Conservation (phyloP, 306 rosid species). For the Quercus glauca region DNA sequence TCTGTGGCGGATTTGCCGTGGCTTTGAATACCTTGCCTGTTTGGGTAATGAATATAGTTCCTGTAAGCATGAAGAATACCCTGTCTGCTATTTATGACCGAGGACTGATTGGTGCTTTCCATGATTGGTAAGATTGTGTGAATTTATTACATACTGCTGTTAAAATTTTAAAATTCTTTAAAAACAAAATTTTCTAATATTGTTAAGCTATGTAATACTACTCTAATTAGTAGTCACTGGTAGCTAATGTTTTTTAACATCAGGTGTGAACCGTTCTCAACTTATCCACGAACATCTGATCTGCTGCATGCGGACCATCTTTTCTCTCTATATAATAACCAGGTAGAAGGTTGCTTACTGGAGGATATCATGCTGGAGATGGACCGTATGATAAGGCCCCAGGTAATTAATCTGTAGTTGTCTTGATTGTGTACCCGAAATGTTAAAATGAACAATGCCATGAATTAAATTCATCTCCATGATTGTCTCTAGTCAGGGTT, state of each 20-base stretch:
- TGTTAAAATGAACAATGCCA: constrained; percentile 1
- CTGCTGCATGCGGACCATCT: constrained; percentile 75
- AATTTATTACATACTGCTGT: not conserved
- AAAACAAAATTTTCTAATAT: not conserved
- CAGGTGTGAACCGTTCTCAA: constrained; percentile 96
- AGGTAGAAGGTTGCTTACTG: constrained; percentile 56
- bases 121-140: constrained; percentile 66
- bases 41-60: constrained; percentile 93
- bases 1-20: constrained; percentile 75
- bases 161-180: not conserved
- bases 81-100: constrained; percentile 78
- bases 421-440: not conserved
- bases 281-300: constrained; percentile 89
- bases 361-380: constrained; percentile 94
- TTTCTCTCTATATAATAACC: constrained; percentile 64
- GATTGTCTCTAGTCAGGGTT: not conserved
- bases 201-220: not conserved
- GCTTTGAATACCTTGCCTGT: constrained; percentile 58
- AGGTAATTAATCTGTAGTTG: constrained; percentile 42
- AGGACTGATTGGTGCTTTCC: constrained; percentile 76
- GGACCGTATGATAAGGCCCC: constrained; percentile 82
- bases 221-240: not conserved
- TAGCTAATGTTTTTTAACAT: constrained; percentile 29
- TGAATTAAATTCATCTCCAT: not conserved
- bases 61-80: constrained; percentile 67